phyloP scores from a whole-genome alignment of 2,329 filamentous ascomycete species.

The Fonsecaea erecta region DNA sequence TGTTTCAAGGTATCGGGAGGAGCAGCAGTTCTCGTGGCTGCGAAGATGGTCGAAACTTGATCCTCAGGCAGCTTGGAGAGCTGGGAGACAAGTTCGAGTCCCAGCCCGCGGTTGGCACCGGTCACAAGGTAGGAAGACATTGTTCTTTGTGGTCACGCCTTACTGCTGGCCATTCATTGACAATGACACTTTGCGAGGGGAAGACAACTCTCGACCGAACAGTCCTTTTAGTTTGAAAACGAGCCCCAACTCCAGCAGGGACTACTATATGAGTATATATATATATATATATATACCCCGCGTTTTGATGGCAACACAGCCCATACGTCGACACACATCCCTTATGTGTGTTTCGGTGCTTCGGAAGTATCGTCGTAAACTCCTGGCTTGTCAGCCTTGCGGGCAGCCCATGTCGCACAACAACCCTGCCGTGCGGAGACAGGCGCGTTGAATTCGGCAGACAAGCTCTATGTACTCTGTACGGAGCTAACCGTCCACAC shows the following conservation, averaged over 20 bases:
- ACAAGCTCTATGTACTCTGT: not conserved
- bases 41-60: conserved; percentile 49
- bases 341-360: not conserved
- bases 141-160: not conserved
- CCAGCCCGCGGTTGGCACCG: conserved; percentile 42
- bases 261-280: too few species aligned
- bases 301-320: not conserved
- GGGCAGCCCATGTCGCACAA: not conserved
- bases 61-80: conserved; percentile 40
- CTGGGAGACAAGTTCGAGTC: conserved; percentile 43
- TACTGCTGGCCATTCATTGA: not conserved
- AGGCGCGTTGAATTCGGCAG: not conserved
- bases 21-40: conserved; percentile 47
- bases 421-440: not conserved
- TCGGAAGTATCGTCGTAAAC: not conserved
- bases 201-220: not conserved
- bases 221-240: not conserved
- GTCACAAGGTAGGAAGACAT: conserved; percentile 47
- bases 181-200: not conserved
- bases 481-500: not conserved
- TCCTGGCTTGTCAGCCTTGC: not conserved
- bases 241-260: not conserved
- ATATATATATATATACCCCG: not conserved
- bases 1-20: conserved; percentile 42
- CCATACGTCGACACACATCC: not conserved